Conservation (phyloP, 2,329 filamentous ascomycete species). For the Phialophora chinensis region DNA sequence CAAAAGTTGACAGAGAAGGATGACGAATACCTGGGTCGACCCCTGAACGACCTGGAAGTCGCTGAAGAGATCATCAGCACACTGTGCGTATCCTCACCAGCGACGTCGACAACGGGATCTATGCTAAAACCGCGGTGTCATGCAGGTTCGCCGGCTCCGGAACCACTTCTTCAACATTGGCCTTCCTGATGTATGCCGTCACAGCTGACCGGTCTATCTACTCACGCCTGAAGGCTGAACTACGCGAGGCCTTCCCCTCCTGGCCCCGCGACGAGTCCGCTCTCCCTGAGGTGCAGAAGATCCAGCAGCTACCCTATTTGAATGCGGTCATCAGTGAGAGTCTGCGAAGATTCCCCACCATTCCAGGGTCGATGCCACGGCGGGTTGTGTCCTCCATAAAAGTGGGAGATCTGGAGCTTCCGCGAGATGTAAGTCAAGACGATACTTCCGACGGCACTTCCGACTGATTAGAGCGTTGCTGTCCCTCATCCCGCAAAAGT, state of each 20-base stretch:
- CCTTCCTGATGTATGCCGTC: slow-evolving; percentile 8
- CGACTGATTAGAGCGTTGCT: too few species aligned
- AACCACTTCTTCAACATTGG: neutral
- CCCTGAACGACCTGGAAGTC: slow-evolving; percentile 4
- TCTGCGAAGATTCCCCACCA: slow-evolving; percentile 9
- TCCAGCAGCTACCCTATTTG: slow-evolving; percentile 8
- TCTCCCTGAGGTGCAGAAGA: neutral
- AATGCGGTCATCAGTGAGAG: slow-evolving; percentile 14
- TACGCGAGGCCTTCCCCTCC: neutral
- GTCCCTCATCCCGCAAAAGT: neutral
- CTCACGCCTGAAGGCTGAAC: slow-evolving; percentile 5
- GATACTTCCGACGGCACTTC: neutral
- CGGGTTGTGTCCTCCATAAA: neutral
- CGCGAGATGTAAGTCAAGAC: neutral
- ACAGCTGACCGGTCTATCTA: slow-evolving; percentile 2
- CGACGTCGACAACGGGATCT: neutral
- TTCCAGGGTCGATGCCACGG: neutral
- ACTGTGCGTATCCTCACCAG: neutral
- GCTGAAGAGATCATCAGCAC: slow-evolving; percentile 12
- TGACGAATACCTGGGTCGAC: slow-evolving; percentile 10
- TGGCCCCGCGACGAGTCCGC: neutral
- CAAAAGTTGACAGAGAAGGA: slow-evolving; percentile 6
- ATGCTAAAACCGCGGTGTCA: neutral
- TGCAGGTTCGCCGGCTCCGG: slow-evolving; percentile 9
- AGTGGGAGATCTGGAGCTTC: neutral